Evolutionary conservation across 768 basidiomycete genomes (phyloP).

Genomic region (Exsudoporus frostii): DNA sequence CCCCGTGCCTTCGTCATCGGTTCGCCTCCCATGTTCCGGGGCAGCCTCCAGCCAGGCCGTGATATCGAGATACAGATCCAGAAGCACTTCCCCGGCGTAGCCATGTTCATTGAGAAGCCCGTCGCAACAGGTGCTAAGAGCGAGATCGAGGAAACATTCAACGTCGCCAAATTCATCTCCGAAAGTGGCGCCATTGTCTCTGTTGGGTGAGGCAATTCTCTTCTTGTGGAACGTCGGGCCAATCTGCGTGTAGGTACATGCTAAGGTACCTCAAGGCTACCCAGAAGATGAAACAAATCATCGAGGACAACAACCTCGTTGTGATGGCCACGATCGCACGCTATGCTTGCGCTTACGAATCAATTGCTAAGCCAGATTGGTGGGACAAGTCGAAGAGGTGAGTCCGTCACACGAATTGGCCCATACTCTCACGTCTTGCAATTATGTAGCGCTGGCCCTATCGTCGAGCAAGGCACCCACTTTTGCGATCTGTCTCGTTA

Average conservation of each 20-base stretch:
- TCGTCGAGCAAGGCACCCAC: conserved; percentile 93
- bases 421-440: conserved; percentile 1
- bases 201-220: conserved; percentile 62
- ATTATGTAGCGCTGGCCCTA: conserved; percentile 60
- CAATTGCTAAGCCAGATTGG: conserved; percentile 82
- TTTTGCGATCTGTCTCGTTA: conserved; percentile 96
- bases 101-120: conserved; percentile 93
- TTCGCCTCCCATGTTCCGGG: conserved; percentile 92
- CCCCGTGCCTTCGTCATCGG: conserved; percentile 87
- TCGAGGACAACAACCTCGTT: conserved; percentile 88
- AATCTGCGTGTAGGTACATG: conserved; percentile 65
- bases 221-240: neutral
- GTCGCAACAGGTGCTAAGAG: conserved; percentile 74
- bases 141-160: conserved; percentile 66
- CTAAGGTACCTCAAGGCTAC: conserved; percentile 90
- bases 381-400: conserved; percentile 91
- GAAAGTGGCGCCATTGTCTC: conserved; percentile 78
- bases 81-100: conserved; percentile 82
- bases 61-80: conserved; percentile 88
- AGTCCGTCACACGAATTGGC: conserved; percentile 32
- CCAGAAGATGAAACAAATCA: conserved; percentile 95
- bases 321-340: conserved; percentile 97
- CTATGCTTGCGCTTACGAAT: conserved; percentile 85
- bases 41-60: conserved; percentile 66
- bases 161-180: conserved; percentile 68